Base-by-base conservation (phyloP, 2,329 filamentous ascomycete genomes). In the Colletotrichum camelliae region DNA sequence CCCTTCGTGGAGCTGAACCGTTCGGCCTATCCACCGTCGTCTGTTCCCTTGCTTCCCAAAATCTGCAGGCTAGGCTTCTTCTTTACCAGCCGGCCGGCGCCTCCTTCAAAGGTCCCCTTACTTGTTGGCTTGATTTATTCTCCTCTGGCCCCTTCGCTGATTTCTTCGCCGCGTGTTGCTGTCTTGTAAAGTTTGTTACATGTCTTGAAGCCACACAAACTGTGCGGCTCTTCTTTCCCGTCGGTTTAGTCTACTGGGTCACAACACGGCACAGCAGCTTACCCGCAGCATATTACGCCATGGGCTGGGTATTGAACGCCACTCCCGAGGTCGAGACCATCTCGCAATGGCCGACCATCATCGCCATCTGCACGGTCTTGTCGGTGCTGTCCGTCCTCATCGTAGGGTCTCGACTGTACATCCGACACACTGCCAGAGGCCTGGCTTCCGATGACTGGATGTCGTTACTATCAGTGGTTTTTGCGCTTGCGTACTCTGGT, bases 281-380 rank as follows among this genome's bases (percentile, higher is more conserved):
- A 31, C 35, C 55, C 24, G 29, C 35, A 35, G 24, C 13, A 24
- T 8, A 7, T 62, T 62, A 77, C 72, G 80, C 62, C 24, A 90
- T 90, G 88, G 84, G 82, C 72, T 91, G 88, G 89, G 88, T 91
- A 61, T 78, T 86, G 58, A 86, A 90, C 82, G 88, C 87, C 66
- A 82, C 87, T 9, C 82, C 86, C 8, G 86, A 87, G 78, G 82
- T 90, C 29, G 83, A 90, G 61, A 83, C 81, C 24, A 77, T 82
- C 71, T 91, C 89, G 4, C 82, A 90, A 67, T 91, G 87, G 75
- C 85, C 81, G 24, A 84, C 83, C 39, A 90, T 91, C 57, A 82
- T 91, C 29, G 82, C 84, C n/a, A 85, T 91, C 29, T 89, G 86
- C 76, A 75, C 86, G n/a, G 80, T 84, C 24, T 79, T 91, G 16